phyloP scores from a whole-genome alignment of 2,329 filamentous ascomycete species.

The Stachybotrys elegans region DNA sequence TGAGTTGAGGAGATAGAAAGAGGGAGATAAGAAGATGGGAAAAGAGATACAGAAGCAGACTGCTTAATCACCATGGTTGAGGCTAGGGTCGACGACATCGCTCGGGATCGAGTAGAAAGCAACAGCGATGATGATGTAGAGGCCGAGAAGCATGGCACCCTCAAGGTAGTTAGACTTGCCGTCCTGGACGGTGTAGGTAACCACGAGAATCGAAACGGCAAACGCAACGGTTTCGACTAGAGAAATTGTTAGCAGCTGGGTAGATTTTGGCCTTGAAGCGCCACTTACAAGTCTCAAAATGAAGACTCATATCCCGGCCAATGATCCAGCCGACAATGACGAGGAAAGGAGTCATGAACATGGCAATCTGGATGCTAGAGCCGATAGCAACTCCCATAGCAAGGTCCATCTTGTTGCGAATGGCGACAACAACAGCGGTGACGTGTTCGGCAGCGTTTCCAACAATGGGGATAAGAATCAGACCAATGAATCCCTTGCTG shows the following conservation, averaged over 20 bases:
- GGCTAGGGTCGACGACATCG: constrained; percentile 43
- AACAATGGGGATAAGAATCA: constrained; percentile 79
- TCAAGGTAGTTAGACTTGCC: constrained; percentile 81
- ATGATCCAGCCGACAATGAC: constrained; percentile 77
- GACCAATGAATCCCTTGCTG: constrained; percentile 70
- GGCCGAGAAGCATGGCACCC: constrained; percentile 68
- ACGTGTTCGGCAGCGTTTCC: constrained; percentile 80
- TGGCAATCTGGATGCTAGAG: constrained; percentile 73
- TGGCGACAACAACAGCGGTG: constrained; percentile 72
- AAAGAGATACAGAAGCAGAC: too few relatives aligned
- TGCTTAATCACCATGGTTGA: too few relatives aligned
- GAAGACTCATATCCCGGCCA: constrained; percentile 69
- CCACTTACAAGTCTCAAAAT: constrained; percentile 89
- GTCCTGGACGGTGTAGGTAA: constrained; percentile 81
- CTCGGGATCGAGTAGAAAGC: constrained; percentile 53
- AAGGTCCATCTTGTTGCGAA: constrained; percentile 82
- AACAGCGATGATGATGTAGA: constrained; percentile 76
- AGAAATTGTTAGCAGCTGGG: too few relatives aligned
- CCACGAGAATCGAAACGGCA: constrained; percentile 74
- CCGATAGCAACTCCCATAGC: constrained; percentile 77
- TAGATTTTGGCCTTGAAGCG: too few relatives aligned
- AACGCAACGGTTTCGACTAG: constrained; percentile 81
- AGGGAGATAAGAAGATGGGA: too few relatives aligned
- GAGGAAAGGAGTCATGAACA: constrained; percentile 73
- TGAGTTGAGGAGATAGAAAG: too few relatives aligned